Evolutionary conservation across 2,329 filamentous ascomycete genomes (phyloP), one percentile per base, ranked within the genome.

Genomic region (Truncatella angustata): DNA sequence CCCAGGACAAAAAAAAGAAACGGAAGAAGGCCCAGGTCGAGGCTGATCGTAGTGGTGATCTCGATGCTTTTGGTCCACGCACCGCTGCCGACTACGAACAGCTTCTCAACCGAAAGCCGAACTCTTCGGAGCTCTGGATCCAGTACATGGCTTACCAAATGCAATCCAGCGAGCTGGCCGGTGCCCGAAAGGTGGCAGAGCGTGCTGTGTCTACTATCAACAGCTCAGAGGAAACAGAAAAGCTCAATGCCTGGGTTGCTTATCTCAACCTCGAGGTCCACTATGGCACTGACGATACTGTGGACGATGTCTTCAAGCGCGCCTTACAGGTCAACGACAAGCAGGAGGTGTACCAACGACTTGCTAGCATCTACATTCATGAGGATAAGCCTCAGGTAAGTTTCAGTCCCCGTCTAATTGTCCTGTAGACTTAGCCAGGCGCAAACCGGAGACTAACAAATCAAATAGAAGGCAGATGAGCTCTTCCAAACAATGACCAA

Each of bases 81-180:
- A 93, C 90, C 1, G 82, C 90, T 14, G 90, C 88, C 56, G 95
- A 99, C 70, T 99, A 91, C 69, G 95, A 99, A 73, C 87, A 94
- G 60, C 85, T 97, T 21, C 82, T 99, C 37, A 83, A 99, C 20
- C 90, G 91, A 51, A 89, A 96, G 67, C 91, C 94, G 2, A 91
- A 97, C 72, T 93, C 90, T n/a, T 95, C 93, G 1, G 79, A 87
- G 56, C 81, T 97, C 24, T 99, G 94, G 94, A 90, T 97, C 50
- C 84, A 90, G 59, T 99, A 99, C 74, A 97, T 99, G 91, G 91
- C 92, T n/a, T 96, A 96, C 80, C 91, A 97, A 72, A 86, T 97
- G 70, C 88, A 96, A 66, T 82, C 96, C 49, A 90, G 90, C 66
- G 94, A 99, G 71, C 79, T 95, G 18, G 84, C 87, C 55, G 94